phyloP scores from a whole-genome alignment of 1,284 basidiomycete species.

The Ceratobasidium sp. region DNA sequence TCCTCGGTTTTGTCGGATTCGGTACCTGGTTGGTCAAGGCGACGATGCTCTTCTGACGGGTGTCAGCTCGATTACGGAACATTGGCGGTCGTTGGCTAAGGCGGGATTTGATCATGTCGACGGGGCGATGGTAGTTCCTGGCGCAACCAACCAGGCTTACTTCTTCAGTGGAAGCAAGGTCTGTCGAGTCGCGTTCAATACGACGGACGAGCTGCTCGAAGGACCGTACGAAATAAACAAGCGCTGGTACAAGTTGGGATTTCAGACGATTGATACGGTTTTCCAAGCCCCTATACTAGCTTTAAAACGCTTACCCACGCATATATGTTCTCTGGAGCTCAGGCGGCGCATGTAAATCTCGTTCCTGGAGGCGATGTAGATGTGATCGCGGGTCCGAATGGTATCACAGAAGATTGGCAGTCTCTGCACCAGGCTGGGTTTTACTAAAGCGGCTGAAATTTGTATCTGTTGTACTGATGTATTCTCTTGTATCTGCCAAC shows the following conservation, averaged over 20 bases:
- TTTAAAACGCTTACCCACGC: constrained; percentile 6
- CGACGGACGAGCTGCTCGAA: constrained; percentile 16
- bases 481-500: no score
- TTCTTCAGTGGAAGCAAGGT: constrained; percentile 22
- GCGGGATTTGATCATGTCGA: constrained; percentile 33
- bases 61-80: not conserved
- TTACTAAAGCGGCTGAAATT: not conserved
- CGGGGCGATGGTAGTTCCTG: constrained; percentile 26
- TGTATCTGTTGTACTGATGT: no score
- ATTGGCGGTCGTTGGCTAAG: constrained; percentile 20
- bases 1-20: constrained; percentile 16
- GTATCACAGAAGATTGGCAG: not conserved
- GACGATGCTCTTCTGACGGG: constrained; percentile 26
- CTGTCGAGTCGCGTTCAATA: not conserved
- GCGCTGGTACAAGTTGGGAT: not conserved
- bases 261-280: constrained; percentile 2
- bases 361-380: constrained; percentile 14
- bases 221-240: constrained; percentile 10
- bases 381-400: not conserved
- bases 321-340: not conserved
- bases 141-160: constrained; percentile 12
- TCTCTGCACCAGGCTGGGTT: constrained; percentile 1
- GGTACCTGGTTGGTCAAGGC: not conserved
- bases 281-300: not conserved
- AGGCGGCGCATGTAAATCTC: not conserved